A percentile compares a stretch with the other conserved stretches of the same genome.
phyloP scores from a whole-genome alignment of 805 yeast species.

The Hyphopichia homilentoma region DNA sequence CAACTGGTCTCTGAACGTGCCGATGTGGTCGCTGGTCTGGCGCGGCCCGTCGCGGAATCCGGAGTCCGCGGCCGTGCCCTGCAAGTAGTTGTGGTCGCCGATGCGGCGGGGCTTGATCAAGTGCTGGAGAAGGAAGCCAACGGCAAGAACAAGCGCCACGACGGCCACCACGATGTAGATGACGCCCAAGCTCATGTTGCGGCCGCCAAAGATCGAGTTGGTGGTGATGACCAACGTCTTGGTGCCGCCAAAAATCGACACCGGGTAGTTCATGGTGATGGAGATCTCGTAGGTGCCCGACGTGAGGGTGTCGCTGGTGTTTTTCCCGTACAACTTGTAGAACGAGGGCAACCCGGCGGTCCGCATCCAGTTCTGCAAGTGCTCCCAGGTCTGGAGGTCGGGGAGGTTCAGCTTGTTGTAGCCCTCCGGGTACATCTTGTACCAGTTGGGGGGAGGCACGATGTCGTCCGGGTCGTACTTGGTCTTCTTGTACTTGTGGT shows the following conservation, averaged over 20 bases:
- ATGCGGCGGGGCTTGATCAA: conserved; percentile 78
- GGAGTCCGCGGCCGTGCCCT: conserved; percentile 17
- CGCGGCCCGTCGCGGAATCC: background rate
- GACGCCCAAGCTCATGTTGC: conserved; percentile 79
- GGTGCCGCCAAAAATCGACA: conserved; percentile 79
- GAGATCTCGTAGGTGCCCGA: conserved; percentile 69
- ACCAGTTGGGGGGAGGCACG: conserved; percentile 96
- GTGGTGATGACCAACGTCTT: conserved; percentile 81
- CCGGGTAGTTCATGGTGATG: conserved; percentile 79
- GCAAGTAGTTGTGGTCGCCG: conserved; percentile 70
- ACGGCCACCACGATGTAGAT: conserved; percentile 85
- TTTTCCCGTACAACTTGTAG: conserved; percentile 76
- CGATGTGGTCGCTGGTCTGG: conserved; percentile 6
- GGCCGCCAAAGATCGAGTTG: conserved; percentile 79
- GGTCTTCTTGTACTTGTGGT: conserved; percentile 66
- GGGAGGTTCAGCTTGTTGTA: conserved; percentile 82
- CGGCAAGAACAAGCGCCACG: conserved; percentile 64
- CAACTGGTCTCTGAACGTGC: conserved; percentile 25
- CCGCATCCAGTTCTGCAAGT: conserved; percentile 96
- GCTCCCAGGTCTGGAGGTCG: conserved; percentile 71
- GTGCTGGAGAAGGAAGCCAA: conserved; percentile 76
- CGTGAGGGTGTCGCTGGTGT: conserved; percentile 51
- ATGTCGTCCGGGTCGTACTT: conserved; percentile 62
- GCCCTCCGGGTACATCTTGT: conserved; percentile 73
- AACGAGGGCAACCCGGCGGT: conserved; percentile 92